Base-by-base conservation (phyloP, 225 moss, liverwort and hornwort species). In the Sphagnum contortum region DNA sequence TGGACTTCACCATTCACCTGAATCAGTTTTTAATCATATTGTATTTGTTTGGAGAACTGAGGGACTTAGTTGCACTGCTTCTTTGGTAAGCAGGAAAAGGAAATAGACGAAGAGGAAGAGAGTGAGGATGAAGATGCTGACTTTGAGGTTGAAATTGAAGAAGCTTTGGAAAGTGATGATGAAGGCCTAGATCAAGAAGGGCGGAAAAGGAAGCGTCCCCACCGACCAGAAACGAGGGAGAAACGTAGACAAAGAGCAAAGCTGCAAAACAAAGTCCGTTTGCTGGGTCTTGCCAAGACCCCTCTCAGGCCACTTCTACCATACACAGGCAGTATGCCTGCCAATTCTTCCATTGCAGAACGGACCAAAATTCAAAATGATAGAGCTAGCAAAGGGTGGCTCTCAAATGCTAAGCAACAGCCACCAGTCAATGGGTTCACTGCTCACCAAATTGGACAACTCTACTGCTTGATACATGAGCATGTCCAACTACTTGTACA, bases 401-500 rank as follows among this genome's bases (percentile, higher is more conserved):
- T 71, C 61, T 62, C 67, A 50, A 65, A 75, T 65, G 66, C 58
- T 29, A 81, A 80, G 64, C 73, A 59, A 64, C 80, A 76, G 51
- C 60, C 70, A 70, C 73, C 83, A 57, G 86, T 72, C 50, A 77
- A 75, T 78, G 93, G 87, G 44, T 93, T 98, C 65, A 98, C 98
- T 63, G 91, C 93, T 69, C 83, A 87, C 79, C 98, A 98, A 74
- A 86, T 98, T 56, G 98, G 98, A 57, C 98, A 98, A 70, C 76
- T 98, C 3, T 86, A 89, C 64, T 88, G 83, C 75, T 76, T 91
- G 70, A 86, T 98, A 71, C 98, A 98, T 69, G 98, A 98, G 82
- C 98, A 98, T 70, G 91, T 98, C 64, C 98, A 98, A 71, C 86
- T 98, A 63, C 98, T 98, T 64, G 68, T 93, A 59, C 98, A 98